A percentile compares a stretch with the other conserved stretches of the same genome.
phyloP scores from a whole-genome alignment of 441 rosid species.

The Populus hybrid region DNA sequence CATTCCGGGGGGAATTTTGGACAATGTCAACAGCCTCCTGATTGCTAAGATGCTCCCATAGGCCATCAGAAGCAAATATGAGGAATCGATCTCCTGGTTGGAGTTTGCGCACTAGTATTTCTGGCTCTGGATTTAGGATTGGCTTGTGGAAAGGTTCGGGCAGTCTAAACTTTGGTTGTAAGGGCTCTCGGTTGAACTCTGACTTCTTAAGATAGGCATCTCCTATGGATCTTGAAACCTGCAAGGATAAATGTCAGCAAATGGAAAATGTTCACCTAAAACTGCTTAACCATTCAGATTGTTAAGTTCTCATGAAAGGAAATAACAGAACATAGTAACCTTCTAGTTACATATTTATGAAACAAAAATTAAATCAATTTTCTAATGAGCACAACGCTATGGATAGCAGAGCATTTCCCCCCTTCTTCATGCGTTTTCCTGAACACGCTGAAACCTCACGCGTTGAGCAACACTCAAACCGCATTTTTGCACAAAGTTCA shows the following conservation, averaged over 20 bases:
- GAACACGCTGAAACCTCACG: too few species aligned
- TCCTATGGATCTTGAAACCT: constrained; percentile 88
- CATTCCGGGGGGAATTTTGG: constrained; percentile 55
- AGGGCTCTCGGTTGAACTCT: constrained; percentile 74
- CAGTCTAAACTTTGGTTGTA: constrained; percentile 62
- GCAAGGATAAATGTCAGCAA: constrained; percentile 3
- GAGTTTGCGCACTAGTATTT: constrained; percentile 58
- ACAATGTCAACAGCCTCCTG: constrained; percentile 80
- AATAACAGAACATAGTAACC: neutral
- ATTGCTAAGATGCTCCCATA: constrained; percentile 87
- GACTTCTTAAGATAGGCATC: constrained; percentile 82
- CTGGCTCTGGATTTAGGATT: constrained; percentile 75
- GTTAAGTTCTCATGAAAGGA: neutral
- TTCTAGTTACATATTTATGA: neutral
- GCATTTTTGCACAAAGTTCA: too few species aligned
- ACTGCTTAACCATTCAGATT: neutral
- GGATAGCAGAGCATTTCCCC: neutral
- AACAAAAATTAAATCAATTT: neutral
- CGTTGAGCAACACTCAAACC: too few species aligned
- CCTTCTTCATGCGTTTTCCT: too few species aligned
- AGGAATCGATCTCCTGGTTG: constrained; percentile 64
- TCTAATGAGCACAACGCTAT: neutral
- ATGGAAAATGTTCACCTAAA: neutral
- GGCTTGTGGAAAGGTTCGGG: constrained; percentile 67
- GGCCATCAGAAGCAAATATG: constrained; percentile 38